A percentile compares a stretch with the other conserved stretches of the same genome.
These are phyloP conservation scores for Santalum album DNA, from an alignment of 164 flowering plant genomes.

Conservation along the genomic window DNA sequence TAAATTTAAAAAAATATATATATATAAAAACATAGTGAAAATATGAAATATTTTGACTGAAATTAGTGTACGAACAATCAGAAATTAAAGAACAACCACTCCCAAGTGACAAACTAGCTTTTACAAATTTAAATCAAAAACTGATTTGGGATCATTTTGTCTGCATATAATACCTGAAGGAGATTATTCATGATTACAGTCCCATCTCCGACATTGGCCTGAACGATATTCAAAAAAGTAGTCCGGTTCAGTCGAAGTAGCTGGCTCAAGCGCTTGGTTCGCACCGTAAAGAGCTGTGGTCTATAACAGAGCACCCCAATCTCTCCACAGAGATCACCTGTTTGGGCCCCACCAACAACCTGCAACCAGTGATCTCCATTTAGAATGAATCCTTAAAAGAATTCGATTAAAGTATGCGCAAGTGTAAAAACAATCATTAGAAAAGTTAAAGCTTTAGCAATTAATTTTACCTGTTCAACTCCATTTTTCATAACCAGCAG, in stretches of 20 bases:
- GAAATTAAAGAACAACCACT: no score
- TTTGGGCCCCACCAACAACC: conserved; percentile 62
- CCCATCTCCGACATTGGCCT: conserved; percentile 93
- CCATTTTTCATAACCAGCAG: conserved; percentile 54
- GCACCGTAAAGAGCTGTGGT: conserved; percentile 84
- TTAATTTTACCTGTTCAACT: conserved; percentile 48
- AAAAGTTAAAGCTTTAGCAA: background rate
- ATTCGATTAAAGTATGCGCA: no score
- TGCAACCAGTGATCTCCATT: conserved; percentile 13
- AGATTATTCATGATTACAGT: conserved; percentile 90
- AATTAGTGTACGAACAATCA: no score
- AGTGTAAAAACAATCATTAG: no score
- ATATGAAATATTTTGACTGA: no score
- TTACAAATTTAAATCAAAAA: background rate
- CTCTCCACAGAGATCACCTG: conserved; percentile 84
- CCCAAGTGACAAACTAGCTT: no score
- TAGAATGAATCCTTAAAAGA: no score
- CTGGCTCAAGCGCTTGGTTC: conserved; percentile 81
- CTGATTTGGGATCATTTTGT: background rate
- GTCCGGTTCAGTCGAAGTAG: conserved; percentile 78
- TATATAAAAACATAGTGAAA: no score
- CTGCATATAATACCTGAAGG: conserved; percentile 65
- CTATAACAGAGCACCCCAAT: conserved; percentile 92
- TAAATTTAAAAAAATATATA: no score
- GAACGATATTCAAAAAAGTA: conserved; percentile 70